Percentiles rank a stretch among this genome's conserved stretches.
Conservation (phyloP, 1,139 yeast genomes). For the Yamadazyma kanchanaburiensis region DNA sequence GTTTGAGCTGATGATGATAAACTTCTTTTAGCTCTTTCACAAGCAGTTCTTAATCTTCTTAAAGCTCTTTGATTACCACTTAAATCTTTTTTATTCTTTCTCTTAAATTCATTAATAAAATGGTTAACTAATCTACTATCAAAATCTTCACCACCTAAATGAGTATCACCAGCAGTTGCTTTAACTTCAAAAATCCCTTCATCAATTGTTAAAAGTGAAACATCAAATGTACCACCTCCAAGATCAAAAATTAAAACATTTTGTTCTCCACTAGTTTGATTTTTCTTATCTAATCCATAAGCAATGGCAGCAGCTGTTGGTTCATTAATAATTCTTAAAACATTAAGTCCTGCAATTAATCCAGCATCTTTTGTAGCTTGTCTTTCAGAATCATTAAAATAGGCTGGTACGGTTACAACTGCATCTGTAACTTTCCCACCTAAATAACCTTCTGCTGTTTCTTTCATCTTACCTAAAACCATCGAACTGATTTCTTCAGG, state of each 20-base stretch:
- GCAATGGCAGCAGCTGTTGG: conserved; percentile 65
- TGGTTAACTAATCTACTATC: conserved; percentile 33
- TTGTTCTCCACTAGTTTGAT: conserved; percentile 58
- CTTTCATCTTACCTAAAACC: conserved; percentile 63
- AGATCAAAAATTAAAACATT: conserved; percentile 89
- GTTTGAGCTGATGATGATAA: conserved; percentile 41
- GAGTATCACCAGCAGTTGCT: conserved; percentile 98
- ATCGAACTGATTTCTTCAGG: conserved; percentile 71
- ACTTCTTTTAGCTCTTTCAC: conserved; percentile 43
- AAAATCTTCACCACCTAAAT: conserved; percentile 88
- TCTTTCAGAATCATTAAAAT: conserved; percentile 59
- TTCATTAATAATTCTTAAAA: conserved; percentile 56
- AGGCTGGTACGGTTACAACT: conserved; percentile 68
- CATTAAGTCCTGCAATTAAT: conserved; percentile 57
- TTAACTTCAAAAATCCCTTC: conserved; percentile 96
- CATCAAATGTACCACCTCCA: conserved; percentile 99
- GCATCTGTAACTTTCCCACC: conserved; percentile 63
- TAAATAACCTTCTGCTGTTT: conserved; percentile 60
- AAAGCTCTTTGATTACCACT: conserved; percentile 36
- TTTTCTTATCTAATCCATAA: conserved; percentile 66
- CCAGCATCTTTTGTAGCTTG: conserved; percentile 63
- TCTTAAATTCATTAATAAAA: conserved; percentile 35
- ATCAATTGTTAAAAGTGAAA: conserved; percentile 84
- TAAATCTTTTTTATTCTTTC: conserved; percentile 37
- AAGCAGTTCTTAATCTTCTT: conserved; percentile 43